Evolutionary conservation across 257 asterid genomes (phyloP), one percentile per base, ranked within the genome.

Genomic region (Lycium barbarum): DNA sequence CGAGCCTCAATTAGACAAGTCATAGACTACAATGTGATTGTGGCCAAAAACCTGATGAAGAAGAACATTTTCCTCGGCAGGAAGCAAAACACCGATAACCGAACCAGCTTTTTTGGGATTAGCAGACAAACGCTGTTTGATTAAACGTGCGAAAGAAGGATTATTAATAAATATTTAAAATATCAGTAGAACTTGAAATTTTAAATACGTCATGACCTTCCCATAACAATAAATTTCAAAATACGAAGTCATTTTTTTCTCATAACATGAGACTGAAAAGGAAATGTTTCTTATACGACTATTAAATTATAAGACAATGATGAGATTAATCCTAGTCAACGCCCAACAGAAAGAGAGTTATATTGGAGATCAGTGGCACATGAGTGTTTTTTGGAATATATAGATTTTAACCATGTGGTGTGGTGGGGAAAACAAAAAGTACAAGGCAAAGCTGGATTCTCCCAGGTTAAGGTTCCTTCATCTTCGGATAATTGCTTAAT

Each of bases 401-500:
- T 70, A 14, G 5, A 70, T 38, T 70, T 70, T 70, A 38, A 38
- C 33, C 78, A 13, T 20, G 81, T 74, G 40, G 12, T 12, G 0
- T 73, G 59, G 18, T 43, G 8, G 54, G 59, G 40, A 73, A 47
- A 47, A 40, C 59, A 20, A 15, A 45, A 45, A 22, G 38, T 11
- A 45, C 38, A 45, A 73, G 80, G 80, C 2, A 73, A n/a, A 20
- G 81, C 81, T 73, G 43, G 61, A 73, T 73, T 73, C 59, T 47
- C 12, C 35, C 18, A 7, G 13, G 53, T 36, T 15, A 36, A 68
- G 74, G 49, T 67, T 67, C 47, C 49, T 38, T 68, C 51, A 15
- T 68, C 78, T 68, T 53, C 14, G 38, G 7, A 7, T 68, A 33
- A 68, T 38, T 8, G 15, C 15, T 67, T 67, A 4, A 53, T 11